Evolutionary conservation across 1,139 yeast species (phyloP).

Genomic region (Candida glucosophila): DNA sequence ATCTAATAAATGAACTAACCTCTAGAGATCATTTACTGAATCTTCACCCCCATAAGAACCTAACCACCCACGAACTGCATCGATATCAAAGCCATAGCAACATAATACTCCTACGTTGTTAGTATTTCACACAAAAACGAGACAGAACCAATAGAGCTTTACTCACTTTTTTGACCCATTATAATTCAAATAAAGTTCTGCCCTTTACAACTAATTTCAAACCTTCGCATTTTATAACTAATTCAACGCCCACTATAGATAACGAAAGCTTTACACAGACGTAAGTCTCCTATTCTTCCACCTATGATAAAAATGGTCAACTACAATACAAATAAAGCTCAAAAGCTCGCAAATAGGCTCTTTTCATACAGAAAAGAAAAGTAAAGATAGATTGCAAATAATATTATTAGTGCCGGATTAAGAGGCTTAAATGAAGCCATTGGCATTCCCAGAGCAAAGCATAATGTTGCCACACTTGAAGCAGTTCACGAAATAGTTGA

Average conservation of each 20-base stretch:
- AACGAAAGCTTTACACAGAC: too few relatives aligned
- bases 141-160: background rate
- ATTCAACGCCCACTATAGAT: too few relatives aligned
- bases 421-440: background rate
- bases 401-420: conserved; percentile 1
- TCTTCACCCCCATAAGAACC: conserved; percentile 1
- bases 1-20: too few relatives aligned
- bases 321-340: too few relatives aligned
- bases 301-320: too few relatives aligned
- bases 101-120: background rate
- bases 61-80: conserved; percentile 1
- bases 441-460: background rate
- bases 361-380: too few relatives aligned
- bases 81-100: conserved; percentile 1
- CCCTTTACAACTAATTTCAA: too few relatives aligned
- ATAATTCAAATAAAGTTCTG: background rate
- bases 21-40: background rate
- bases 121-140: background rate
- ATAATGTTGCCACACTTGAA: background rate
- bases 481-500: conserved; percentile 1
- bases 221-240: too few relatives aligned
- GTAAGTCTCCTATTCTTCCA: too few relatives aligned
- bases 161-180: conserved; percentile 1
- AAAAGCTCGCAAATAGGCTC: too few relatives aligned
- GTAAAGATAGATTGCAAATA: too few relatives aligned